phyloP scores from a whole-genome alignment of 2,329 filamentous ascomycete species.

The Aspergillus awamori region DNA sequence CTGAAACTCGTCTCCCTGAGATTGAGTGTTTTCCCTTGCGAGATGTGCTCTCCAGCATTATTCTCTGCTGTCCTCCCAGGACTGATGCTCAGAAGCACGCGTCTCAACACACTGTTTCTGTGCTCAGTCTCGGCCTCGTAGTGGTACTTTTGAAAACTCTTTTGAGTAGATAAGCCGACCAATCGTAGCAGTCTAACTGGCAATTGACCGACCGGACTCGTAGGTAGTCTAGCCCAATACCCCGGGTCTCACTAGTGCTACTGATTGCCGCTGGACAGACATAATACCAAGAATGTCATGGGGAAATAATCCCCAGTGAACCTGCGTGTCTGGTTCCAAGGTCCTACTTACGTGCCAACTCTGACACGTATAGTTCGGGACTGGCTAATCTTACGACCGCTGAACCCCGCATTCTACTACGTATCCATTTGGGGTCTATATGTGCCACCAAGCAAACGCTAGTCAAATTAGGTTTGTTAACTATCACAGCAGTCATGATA shows the following conservation, averaged over 20 bases:
- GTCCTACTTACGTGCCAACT: too few species aligned
- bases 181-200: not conserved
- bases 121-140: not conserved
- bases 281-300: not conserved
- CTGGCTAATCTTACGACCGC: not conserved
- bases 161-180: not conserved
- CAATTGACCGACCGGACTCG: not conserved
- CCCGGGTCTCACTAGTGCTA: not conserved
- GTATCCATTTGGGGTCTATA: not conserved
- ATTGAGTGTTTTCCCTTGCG: not conserved
- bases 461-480: not conserved
- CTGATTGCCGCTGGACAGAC: too few species aligned
- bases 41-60: not conserved
- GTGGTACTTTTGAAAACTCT: not conserved
- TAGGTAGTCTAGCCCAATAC: not conserved
- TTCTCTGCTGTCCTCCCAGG: not conserved
- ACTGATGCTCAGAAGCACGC: not conserved
- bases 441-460: not conserved
- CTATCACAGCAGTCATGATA: not conserved
- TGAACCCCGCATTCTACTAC: not conserved
- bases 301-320: not conserved
- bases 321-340: not conserved
- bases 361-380: not conserved
- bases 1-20: constrained; percentile 1
- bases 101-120: not conserved